Base-by-base conservation (phyloP, 2,329 filamentous ascomycete species). In the Chrysoporthe cubensis region DNA sequence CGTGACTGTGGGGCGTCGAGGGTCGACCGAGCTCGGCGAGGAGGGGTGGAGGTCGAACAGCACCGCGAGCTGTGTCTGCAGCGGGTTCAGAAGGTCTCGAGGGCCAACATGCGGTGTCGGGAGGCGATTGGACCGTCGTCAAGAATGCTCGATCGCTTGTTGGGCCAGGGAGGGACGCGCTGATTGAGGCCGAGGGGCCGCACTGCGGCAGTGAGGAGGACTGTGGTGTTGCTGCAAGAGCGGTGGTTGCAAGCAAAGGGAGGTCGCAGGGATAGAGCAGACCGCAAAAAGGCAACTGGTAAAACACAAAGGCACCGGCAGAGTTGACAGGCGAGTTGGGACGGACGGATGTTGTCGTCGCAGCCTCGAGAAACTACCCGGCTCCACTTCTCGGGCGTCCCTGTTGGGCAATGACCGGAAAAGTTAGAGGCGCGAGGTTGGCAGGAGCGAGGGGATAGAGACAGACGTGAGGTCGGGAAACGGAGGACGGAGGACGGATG, bases 1-100 rank as follows among this genome's bases (percentile, higher is more conserved):
- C 73, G 75, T 77, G 69, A 70, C 71, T 65, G 44, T 62, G 61
- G 52, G 18, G 59, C 52, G 52, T 65, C n/a, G 67, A n/a, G 32
- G 54, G 56, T 67, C 65, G 66, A 61, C 59, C 58, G 58, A 59
- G 26, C 54, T 61, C 34, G 62, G 63, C 13, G 57, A 62, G 44
- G 58, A 65, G 52, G 68, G 63, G 43, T 64, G 61, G 48, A 34
- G 57, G 37, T 40, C 60, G 63, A 46, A 64, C 62, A 65, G 67
- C 67, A 66, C 61, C 65, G 69, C 67, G 59, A 60, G 67, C 62
- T 65, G 67, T 57, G 46, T 57, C 57, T 65, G 66, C 68, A 68
- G 59, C 59, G 62, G 62, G 62, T 69, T 62, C 64, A 68, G n/a
- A 60, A 48, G 42, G 54, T 64, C 40, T 57, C 62, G 62, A 62